These are phyloP conservation scores for Cenchrus americanus DNA, from an alignment of 176 grass and related monocot genomes.

Conservation along the genomic window DNA sequence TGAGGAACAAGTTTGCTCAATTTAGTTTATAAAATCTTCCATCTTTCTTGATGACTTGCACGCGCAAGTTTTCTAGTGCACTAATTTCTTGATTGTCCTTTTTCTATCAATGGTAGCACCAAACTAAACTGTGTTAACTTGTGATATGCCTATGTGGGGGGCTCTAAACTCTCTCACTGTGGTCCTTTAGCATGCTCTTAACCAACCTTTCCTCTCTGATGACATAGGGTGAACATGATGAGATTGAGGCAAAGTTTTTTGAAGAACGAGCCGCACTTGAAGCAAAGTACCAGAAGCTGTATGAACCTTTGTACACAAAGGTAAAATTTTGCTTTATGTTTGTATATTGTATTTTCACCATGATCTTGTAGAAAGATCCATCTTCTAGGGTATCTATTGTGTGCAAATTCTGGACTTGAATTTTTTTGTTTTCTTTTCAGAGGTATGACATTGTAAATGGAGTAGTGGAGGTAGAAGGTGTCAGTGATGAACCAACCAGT, in stretches of 20 bases:
- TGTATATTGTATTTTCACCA: not conserved
- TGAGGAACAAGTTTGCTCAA: not conserved
- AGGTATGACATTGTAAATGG: constrained; percentile 94
- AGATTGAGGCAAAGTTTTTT: constrained; percentile 60
- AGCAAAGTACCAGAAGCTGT: constrained; percentile 68
- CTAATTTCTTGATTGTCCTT: not conserved
- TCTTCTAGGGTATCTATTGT: not conserved
- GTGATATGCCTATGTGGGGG: no score
- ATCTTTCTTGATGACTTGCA: not conserved
- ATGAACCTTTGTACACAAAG: constrained; percentile 64
- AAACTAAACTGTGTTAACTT: not conserved
- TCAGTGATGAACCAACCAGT: constrained; percentile 45
- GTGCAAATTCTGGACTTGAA: not conserved
- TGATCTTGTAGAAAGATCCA: not conserved
- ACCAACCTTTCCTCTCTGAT: not conserved
- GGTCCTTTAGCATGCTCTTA: not conserved
- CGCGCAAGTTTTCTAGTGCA: not conserved
- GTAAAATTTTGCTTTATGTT: not conserved
- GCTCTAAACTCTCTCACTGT: no score
- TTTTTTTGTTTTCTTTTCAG: constrained; percentile 39
- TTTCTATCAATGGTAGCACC: no score
- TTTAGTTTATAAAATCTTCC: not conserved
- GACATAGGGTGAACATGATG: constrained; percentile 56
- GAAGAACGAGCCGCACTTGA: constrained; percentile 59
- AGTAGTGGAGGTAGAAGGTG: constrained; percentile 70